Percentiles rank a stretch among this genome's conserved stretches.
phyloP scores from a whole-genome alignment of 2,329 filamentous ascomycete genomes.

The Colletotrichum tropicale region DNA sequence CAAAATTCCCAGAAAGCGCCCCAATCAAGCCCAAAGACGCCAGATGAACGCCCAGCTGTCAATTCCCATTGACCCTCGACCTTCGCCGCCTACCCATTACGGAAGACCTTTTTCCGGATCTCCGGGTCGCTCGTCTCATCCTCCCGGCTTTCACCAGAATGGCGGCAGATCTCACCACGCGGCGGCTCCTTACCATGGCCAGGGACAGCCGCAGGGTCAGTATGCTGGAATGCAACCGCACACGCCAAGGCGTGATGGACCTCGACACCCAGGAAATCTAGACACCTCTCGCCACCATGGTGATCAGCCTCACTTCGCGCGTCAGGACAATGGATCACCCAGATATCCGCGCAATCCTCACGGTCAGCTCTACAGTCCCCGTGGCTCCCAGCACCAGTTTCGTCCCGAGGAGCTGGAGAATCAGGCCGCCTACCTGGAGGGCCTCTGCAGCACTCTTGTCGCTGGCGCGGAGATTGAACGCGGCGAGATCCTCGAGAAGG shows the following conservation, averaged over 20 bases:
- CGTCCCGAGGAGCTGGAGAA: slow-evolving; percentile 49
- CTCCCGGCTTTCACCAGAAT: neutral
- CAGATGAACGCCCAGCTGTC: slow-evolving; percentile 66
- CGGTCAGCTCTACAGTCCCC: slow-evolving; percentile 33
- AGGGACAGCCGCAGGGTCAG: neutral
- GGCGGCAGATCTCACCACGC: neutral
- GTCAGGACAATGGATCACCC: slow-evolving; percentile 1
- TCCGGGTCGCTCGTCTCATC: slow-evolving; percentile 28
- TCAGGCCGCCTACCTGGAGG: slow-evolving; percentile 55
- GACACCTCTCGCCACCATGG: neutral
- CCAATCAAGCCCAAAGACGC: slow-evolving; percentile 67
- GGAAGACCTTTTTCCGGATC: slow-evolving; percentile 33
- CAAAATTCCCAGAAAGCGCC: slow-evolving; percentile 51
- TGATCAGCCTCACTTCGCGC: neutral
- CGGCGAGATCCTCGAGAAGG: slow-evolving; percentile 71
- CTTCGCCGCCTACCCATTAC: slow-evolving; percentile 32
- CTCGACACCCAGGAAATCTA: slow-evolving; percentile 22
- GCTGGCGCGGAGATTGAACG: slow-evolving; percentile 65
- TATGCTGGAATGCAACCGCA: neutral
- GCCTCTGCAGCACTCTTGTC: slow-evolving; percentile 53
- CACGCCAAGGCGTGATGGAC: slow-evolving; percentile 28
- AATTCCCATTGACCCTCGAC: slow-evolving; percentile 56
- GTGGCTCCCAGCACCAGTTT: slow-evolving; percentile 29
- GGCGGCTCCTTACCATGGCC: neutral
- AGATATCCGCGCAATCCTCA: slow-evolving; percentile 22